phyloP scores from a whole-genome alignment of 441 rosid genomes.

The Populus hybrid region DNA sequence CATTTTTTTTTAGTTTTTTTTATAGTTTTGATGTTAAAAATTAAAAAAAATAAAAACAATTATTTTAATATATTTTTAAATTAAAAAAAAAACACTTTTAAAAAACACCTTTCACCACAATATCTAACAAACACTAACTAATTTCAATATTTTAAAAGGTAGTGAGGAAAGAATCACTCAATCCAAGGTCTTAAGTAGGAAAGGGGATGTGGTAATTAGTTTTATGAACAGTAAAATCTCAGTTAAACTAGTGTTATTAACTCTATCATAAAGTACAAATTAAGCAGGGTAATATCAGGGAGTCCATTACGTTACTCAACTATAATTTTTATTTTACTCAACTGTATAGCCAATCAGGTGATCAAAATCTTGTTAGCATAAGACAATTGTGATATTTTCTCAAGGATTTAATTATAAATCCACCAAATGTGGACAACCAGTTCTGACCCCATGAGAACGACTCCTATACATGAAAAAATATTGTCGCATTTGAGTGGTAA shows the following conservation, averaged over 20 bases:
- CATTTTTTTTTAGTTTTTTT: too few relatives aligned
- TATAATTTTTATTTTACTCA: background rate
- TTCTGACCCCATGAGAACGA: background rate
- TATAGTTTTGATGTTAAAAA: too few relatives aligned
- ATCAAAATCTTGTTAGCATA: background rate
- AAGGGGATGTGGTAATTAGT: background rate
- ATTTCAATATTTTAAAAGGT: too few relatives aligned
- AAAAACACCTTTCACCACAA: rapidly evolving
- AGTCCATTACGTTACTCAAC: too few relatives aligned
- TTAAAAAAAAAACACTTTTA: too few relatives aligned
- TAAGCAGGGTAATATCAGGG: background rate
- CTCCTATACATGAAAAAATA: background rate
- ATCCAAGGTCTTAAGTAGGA: background rate
- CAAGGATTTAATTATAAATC: background rate
- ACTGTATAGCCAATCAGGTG: background rate
- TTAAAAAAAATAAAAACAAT: too few relatives aligned
- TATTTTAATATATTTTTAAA: too few relatives aligned
- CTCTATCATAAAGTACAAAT: background rate
- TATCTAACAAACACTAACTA: rapidly evolving
- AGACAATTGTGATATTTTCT: background rate
- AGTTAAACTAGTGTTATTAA: background rate
- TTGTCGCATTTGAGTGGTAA: background rate
- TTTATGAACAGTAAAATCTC: background rate
- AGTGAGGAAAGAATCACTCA: too few relatives aligned
- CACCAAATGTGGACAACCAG: background rate